Base-by-base conservation (phyloP, 2,329 filamentous ascomycete species). In the Hypoxylon rubiginosum region DNA sequence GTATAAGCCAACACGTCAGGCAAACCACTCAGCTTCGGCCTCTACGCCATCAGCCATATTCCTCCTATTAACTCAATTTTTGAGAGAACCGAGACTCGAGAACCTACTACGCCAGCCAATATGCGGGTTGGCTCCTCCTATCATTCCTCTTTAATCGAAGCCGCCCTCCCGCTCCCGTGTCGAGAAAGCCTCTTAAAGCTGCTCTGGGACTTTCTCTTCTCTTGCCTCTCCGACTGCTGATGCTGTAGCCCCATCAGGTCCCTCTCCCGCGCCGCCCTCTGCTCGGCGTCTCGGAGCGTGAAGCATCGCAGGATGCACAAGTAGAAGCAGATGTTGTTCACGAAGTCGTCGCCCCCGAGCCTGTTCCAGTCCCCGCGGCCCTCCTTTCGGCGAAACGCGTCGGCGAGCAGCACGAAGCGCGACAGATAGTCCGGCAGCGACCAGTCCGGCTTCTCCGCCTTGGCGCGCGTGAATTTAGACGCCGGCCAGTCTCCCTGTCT, bases 321-420 rank as follows among this genome's bases (percentile, higher is more conserved):
- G 66, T 73, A 74, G 64, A 76, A 70, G 58, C 59, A 58, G 19
- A 72, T 56, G 34, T 71, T 71, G 24, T 41, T 49, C 7, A 43
- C 55, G 58, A 74, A 74, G 50, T 46, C 64, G 41, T 53, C 61
- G 4, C 67, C 46, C 26, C 67, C 71, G 68, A 72, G 7, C 46
- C 39, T 50, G 2, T 56, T 58, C 73, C 73, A 75, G 32, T 72
- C 69, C 48, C 62, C 67, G 48, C 69, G 68, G 36, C 70, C 61
- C 13, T 67, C 69, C 50, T 50, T 55, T 3, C 64, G 49, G 8
- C 74, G 73, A 30, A 59, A 66, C 45, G 61, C 64, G 30, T 76
- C 73, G 48, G 73, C 68, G 26, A 69, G 61, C 55, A 76, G 66
- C 36, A 74, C 71, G 63, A 75, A 76, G 53, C 73, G 71, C n/a